A percentile compares a stretch with the other conserved stretches of the same genome.
phyloP scores from a whole-genome alignment of 73 alveolate species.

The Stentor roeselii region DNA sequence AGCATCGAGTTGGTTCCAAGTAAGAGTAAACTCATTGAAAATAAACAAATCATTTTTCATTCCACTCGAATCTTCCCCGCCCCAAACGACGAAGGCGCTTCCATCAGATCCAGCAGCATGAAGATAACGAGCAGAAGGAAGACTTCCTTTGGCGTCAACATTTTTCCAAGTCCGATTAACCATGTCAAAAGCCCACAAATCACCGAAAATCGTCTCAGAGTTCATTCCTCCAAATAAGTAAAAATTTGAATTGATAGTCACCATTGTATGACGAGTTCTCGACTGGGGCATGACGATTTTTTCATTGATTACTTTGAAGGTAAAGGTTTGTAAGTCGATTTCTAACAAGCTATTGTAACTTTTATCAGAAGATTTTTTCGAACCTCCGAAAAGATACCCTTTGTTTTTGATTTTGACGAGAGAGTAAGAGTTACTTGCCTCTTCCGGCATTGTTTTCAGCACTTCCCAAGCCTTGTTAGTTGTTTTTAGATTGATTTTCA shows the following conservation, averaged over 20 bases:
- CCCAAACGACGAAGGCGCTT: background rate
- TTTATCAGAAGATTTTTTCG: too few relatives aligned
- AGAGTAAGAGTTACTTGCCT: too few relatives aligned
- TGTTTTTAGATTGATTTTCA: too few relatives aligned
- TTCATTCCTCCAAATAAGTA: background rate
- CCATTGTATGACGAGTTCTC: background rate
- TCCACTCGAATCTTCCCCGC: background rate
- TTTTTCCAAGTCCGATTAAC: background rate
- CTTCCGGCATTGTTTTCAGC: too few relatives aligned
- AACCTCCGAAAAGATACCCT: too few relatives aligned
- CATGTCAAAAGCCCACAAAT: background rate
- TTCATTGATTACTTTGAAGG: too few relatives aligned
- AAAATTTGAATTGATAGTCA: background rate
- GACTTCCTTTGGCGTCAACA: background rate
- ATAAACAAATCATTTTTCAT: background rate
- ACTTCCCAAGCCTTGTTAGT: too few relatives aligned
- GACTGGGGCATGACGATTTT: too few relatives aligned
- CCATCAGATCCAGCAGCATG: background rate
- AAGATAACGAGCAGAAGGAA: background rate
- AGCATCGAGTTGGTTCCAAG: background rate
- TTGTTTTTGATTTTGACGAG: too few relatives aligned
- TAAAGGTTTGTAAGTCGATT: too few relatives aligned
- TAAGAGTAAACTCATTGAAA: background rate
- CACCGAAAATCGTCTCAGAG: background rate
- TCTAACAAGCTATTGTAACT: too few relatives aligned